phyloP scores from a whole-genome alignment of 306 rosid genomes.

The Astragalus glycyphyllos region DNA sequence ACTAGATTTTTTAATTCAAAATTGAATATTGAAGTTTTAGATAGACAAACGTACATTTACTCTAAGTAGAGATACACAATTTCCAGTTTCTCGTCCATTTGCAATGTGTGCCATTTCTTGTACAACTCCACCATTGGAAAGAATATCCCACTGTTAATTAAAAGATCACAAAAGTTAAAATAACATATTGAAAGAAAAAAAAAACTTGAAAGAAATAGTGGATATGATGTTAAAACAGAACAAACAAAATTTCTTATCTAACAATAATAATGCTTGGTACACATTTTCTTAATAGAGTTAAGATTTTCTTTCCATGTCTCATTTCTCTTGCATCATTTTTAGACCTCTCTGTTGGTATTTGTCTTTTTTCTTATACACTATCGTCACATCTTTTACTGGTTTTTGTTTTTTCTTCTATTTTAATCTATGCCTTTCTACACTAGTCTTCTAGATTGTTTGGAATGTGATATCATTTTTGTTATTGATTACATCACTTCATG shows the following conservation, averaged over 20 bases:
- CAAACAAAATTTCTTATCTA: too few species aligned
- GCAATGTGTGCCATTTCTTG: slow-evolving; percentile 99
- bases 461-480: neutral
- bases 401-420: neutral
- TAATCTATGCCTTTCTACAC: neutral
- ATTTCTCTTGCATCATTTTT: too few species aligned
- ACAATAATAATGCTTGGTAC: too few species aligned
- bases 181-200: neutral
- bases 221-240: neutral
- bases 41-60: slow-evolving; percentile 64
- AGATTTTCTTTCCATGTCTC: too few species aligned
- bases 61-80: slow-evolving; percentile 83
- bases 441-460: neutral
- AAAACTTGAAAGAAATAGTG: neutral
- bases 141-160: slow-evolving; percentile 88
- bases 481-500: neutral
- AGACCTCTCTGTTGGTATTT: too few species aligned
- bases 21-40: neutral
- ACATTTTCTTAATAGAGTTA: too few species aligned
- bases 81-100: slow-evolving; percentile 87
- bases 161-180: neutral
- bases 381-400: neutral
- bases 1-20: neutral
- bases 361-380: neutral
- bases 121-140: slow-evolving; percentile 87